These are phyloP conservation scores for Vachellia collinsii DNA, from an alignment of 306 rosid genomes.

Conservation along the genomic window DNA sequence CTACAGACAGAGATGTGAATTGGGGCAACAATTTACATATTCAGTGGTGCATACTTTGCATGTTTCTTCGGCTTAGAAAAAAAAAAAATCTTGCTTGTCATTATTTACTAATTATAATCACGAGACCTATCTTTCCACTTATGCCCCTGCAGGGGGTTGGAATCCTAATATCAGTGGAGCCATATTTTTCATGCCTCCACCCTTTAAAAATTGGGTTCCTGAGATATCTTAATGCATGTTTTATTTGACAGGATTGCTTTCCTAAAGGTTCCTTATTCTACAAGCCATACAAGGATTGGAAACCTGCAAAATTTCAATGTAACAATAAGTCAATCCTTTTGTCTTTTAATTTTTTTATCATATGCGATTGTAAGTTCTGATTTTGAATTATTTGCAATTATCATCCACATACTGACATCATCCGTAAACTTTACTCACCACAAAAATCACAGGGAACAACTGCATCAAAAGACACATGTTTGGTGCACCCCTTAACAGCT, in stretches of 20 bases:
- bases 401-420: neutral
- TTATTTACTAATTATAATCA: slow-evolving; percentile 4
- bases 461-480: slow-evolving; percentile 69
- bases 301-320: slow-evolving; percentile 11
- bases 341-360: too few species aligned
- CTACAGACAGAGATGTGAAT: slow-evolving; percentile 13
- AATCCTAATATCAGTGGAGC: slow-evolving; percentile 19
- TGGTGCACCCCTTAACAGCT: slow-evolving; percentile 89
- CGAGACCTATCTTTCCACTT: neutral
- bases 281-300: slow-evolving; percentile 13
- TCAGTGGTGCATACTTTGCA: slow-evolving; percentile 4
- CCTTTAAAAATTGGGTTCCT: slow-evolving; percentile 8
- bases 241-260: slow-evolving; percentile 14
- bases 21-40: slow-evolving; percentile 13
- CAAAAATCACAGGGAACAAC: slow-evolving; percentile 82
- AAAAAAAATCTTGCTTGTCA: slow-evolving; percentile 22
- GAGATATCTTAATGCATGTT: slow-evolving; percentile 18
- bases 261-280: slow-evolving; percentile 13
- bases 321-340: too few species aligned
- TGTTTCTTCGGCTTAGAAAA: slow-evolving; percentile 26
- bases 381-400: slow-evolving; percentile 1
- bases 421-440: slow-evolving; percentile 55
- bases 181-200: slow-evolving; percentile 4
- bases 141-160: neutral
- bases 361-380: neutral